Conservation (phyloP, 495 filamentous ascomycete genomes). For the Oleoguttula mirabilis region DNA sequence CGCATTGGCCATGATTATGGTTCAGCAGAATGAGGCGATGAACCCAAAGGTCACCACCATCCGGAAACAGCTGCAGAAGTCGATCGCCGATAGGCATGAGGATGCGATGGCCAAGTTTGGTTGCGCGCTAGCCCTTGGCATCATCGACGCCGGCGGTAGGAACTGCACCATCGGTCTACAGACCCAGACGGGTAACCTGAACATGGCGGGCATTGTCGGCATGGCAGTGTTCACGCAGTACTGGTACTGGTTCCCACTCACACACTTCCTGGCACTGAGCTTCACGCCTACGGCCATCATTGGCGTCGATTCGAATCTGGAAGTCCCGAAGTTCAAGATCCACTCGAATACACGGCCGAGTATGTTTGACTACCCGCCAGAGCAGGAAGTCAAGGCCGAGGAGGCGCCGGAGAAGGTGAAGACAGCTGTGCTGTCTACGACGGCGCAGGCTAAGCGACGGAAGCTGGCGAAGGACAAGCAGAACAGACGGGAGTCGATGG, state of each 20-base stretch:
- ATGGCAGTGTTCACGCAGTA: constrained; percentile 98
- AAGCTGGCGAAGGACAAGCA: constrained; percentile 46
- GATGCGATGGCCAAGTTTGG: constrained; percentile 99
- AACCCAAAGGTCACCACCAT: constrained; percentile 59
- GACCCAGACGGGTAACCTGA: constrained; percentile 94
- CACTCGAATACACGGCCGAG: constrained; percentile 88
- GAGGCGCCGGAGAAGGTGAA: constrained; percentile 90
- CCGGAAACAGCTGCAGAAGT: constrained; percentile 54
- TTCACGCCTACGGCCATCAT: constrained; percentile 93
- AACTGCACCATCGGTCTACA: constrained; percentile 98
- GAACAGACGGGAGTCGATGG: constrained; percentile 37
- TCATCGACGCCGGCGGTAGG: constrained; percentile 94
- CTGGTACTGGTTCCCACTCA: constrained; percentile 99
- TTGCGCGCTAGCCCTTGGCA: constrained; percentile 83
- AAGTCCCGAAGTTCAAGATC: constrained; percentile 92
- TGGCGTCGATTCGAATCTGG: constrained; percentile 81
- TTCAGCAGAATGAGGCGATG: constrained; percentile 75
- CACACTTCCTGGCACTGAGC: constrained; percentile 88
- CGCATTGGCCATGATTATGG: constrained; percentile 88
- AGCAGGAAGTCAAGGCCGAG: constrained; percentile 85
- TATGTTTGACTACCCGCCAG: constrained; percentile 94
- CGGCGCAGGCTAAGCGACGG: constrained; percentile 88
- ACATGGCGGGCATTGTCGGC: constrained; percentile 93
- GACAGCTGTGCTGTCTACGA: constrained; percentile 92
- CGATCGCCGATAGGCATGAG: constrained; percentile 88